Base-by-base conservation (phyloP, 2,329 filamentous ascomycete species). In the Diaporthe citrichinensis region DNA sequence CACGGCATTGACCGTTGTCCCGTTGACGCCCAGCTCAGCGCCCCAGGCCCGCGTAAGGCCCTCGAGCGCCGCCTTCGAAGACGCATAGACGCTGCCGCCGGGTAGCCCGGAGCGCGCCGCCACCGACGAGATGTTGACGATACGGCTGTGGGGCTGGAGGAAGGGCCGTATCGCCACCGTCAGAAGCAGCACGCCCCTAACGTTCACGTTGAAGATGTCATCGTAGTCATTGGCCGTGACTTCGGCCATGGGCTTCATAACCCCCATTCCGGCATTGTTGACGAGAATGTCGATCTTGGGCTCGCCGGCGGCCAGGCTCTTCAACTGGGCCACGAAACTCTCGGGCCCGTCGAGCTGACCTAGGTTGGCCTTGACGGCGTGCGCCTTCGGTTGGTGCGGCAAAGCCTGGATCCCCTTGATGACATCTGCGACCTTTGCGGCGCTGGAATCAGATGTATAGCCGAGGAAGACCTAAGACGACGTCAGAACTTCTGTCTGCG, bases 361-460 rank as follows among this genome's bases (percentile, higher is more conserved):
- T 10, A 83, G 77, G 72, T 83, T 79, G 10, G 78, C 78, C 34
- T 75, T 75, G 23, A 78, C 71, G 20, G 73, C 59, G 49, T 78
- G 74, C 12, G 76, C 74, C 7, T 68, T 75, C 34, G 81, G 79
- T 44, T 78, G 76, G 58, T 81, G 78, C 7, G 80, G 79, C 14
- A 93, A 83, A 0, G 89, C 87, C 78, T 89, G 85, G 78, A 93
- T 91, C 78, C 91, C 92, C 72, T 86, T 86, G 78, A 90, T 86
- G 25, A 93, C 82, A 79, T 92, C 90, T 76, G 90, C 87, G n/a
- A 92, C 82, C 77, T 90, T 92, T 4, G 89, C 83, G 0, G 90
- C 89, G n/a, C 92, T 92, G 14, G 91, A 84, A 39, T 92, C 88
- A 2, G 92, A 92, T 76, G 93, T 88, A 79, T 93, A 93, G 2